Base-by-base conservation (phyloP, 495 filamentous ascomycete species). In the Tuber calosporum region DNA sequence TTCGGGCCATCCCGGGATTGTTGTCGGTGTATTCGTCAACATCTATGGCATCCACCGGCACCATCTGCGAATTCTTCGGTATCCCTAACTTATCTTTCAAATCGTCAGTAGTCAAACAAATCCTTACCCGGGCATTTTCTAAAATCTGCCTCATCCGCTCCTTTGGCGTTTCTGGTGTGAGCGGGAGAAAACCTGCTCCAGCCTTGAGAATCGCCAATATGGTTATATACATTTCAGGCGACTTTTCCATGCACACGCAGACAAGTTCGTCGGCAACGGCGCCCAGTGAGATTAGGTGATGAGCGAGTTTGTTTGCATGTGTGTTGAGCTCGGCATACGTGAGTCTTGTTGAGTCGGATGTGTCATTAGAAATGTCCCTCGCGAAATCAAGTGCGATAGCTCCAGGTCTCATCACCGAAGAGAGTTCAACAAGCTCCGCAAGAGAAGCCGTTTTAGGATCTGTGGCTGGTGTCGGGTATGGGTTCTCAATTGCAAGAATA, bases 171-270 rank as follows among this genome's bases (percentile, higher is more conserved):
- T 84, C 86, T 17, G 90, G 88, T 1, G 89, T 84, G 20, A 95
- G 82, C 0, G 91, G 90, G 66, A 94, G 81, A 81, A 94, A 93
- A 41, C 89, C 92, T 71, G 88, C 89, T 13, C 91, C 91, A 19
- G 87, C 82, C 73, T 94, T 93, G 4, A 91, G 79, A 26, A 90
- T 86, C 0, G 89, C 93, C 36, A 96, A 83, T 37, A 94, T 89
- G 0, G 88, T 85, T 36, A 88, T 83, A 79, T 94, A 94, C 0
- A 92, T 82, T 8, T 89, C 82, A 2, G 88, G 74, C 0, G 87
- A 90, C 75, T 92, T 93, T 37, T 92, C 87, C 86, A 93, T 89
- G 36, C 88, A 84, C 22, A 96, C 86, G 39, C 87, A 88, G 38
- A 94, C 83, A 19, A 91, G 82, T 19, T 88, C 84, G 13, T 87